These are phyloP conservation scores for Rhizopogon vulgaris DNA, from an alignment of 768 basidiomycete genomes.

Conservation along the genomic window DNA sequence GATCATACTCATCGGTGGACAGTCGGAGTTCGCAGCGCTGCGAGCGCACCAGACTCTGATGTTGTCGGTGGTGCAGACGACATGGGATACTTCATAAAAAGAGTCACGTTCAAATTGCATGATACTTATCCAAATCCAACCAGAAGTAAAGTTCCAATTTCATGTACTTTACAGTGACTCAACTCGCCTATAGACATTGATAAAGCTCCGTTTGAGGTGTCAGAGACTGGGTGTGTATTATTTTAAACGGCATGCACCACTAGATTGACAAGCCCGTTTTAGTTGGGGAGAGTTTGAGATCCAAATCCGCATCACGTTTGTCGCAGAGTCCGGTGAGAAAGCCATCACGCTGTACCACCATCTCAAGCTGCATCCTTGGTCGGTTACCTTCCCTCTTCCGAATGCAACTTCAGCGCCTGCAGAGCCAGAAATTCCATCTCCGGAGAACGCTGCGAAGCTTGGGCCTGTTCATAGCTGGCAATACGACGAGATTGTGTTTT, in stretches of 20 bases:
- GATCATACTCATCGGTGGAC: conserved; percentile 98
- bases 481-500: conserved; percentile 96
- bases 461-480: conserved; percentile 96
- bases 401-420: conserved; percentile 20
- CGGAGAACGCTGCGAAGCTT: conserved; percentile 57
- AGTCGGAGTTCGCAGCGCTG: conserved; percentile 86
- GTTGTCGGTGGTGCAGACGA: conserved; percentile 89
- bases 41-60: conserved; percentile 65
- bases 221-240: conserved; percentile 79
- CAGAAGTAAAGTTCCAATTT: conserved; percentile 56
- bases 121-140: conserved; percentile 92
- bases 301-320: conserved; percentile 85
- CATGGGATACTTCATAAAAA: conserved; percentile 85
- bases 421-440: conserved; percentile 62
- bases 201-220: conserved; percentile 89
- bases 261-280: not conserved
- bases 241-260: not conserved
- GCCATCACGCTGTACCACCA: conserved; percentile 84
- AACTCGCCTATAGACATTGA: conserved; percentile 60
- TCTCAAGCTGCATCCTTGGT: conserved; percentile 93
- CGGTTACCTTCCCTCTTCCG: conserved; percentile 27
- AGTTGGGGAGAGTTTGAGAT: conserved; percentile 99
- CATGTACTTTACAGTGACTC: not conserved
- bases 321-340: conserved; percentile 88
- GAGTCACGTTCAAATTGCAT: conserved; percentile 95